Evolutionary conservation across 2,329 filamentous ascomycete genomes (phyloP), one percentile per base, ranked within the genome.

Genomic region (Xylaria polymorpha): DNA sequence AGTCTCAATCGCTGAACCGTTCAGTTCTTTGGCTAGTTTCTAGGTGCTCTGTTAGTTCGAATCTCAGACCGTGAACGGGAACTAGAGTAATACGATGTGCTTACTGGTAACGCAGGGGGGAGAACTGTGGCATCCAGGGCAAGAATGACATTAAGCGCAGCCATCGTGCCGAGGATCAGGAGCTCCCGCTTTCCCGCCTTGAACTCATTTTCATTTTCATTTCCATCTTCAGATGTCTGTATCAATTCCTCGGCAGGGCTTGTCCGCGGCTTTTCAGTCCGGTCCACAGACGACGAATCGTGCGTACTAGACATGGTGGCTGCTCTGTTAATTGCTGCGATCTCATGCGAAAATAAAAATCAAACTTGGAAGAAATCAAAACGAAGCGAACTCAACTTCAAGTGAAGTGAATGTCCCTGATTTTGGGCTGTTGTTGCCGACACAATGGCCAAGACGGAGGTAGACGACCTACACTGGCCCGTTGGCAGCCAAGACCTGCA

Each of bases 131-230:
- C 63, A 59, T 66, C 63, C 22, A 66, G 63, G 18, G 63, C 56
- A 35, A 66, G 63, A 61, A 66, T 66, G 15, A 61, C 63, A 48
- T 66, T 66, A 22, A 66, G 63, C n/a, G 56, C 46, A 56, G 63
- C 63, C 63, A 66, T 66, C 6, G 63, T 66, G 15, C 44, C 56
- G 29, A 66, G 63, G 20, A 66, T 66, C n/a, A 66, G 56, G 18
- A 66, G 22, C 29, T 66, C 63, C 22, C 57, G 46, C 8, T 60
- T 66, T 29, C 56, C 55, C 1, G 63, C 63, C n/a, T 66, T 66
- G 56, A 66, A 66, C 4, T 55, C n/a, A 29, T 1, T 35, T 44
- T 61, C 63, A 66, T 60, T 22, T 46, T 55, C n/a, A 29, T 1
- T 35, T 44, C 56, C 63, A 66, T 60, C 35, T 46, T 61, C 63